Evolutionary conservation across 805 yeast species (phyloP), one percentile per base, ranked within the genome.

Genomic region (Suhomyces emberorum): DNA sequence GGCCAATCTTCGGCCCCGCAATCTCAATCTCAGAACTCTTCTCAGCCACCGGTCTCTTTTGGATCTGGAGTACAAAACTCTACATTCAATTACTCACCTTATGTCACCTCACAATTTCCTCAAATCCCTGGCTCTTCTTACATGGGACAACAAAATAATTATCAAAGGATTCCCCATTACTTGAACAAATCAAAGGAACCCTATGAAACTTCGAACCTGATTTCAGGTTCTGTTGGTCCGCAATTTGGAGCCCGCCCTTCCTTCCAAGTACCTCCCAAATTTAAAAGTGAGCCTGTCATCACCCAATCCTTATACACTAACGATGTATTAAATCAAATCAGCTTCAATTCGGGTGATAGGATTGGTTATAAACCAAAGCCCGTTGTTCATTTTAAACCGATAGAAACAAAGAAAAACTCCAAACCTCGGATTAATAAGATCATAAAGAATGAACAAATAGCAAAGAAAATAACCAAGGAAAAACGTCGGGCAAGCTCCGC

Each of bases 351-450:
- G 10, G 10, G 9, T 20, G 15, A 17, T 6, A 14, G 15, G 15
- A 24, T 24, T 10, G 20, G 16, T n/a, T 20, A 15, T 22, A 23
- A 25, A 23, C 28, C 28, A 11, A 12, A 18, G 18, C 10, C 31
- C 28, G 11, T 19, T 29, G 23, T 34, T 21, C 40, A 57, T 34
- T 65, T 54, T 53, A 60, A 59, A 37, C 71, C 71, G 9, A 55
- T 50, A 8, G 59, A 56, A 26, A 63, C 70, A 11, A 65, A 65
- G 41, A 51, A 51, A 36, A 65, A 65, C 43, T 45, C 57, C 15
- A 51, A 56, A 28, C 72, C 72, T 2, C 48, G 69, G 22, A 65
- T 65, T 43, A 57, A 64, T 43, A 61, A 59, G 36, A 48, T 65
- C 20, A 47, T 47, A 22, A 48, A 48, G 31, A 41, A 38, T 33